Evolutionary conservation across 2,329 filamentous ascomycete species (phyloP), one percentile per base, ranked within the genome.

Genomic region (Aspergillus ruber): DNA sequence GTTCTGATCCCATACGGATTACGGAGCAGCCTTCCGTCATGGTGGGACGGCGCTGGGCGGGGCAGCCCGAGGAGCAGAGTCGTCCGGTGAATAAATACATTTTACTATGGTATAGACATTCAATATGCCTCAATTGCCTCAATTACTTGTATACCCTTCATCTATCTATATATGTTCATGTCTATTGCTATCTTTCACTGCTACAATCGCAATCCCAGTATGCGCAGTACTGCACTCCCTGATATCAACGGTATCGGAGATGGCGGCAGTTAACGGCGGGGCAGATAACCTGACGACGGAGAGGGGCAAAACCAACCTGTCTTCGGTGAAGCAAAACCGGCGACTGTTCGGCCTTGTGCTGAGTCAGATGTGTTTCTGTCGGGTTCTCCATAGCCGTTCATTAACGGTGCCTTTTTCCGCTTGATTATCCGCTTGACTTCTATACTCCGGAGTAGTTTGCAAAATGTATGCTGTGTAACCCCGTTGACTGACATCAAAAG

Each of bases 1-100:
- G 20, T 17, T 21, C 36, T 29, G 32, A 35, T 39, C 32, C 29
- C 20, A 13, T 33, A 49, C 50, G 57, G 61, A 57, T 65, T 59
- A 65, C 63, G 62, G 63, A 65, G 61, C 60, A 60, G 61, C 58
- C 56, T 63, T 65, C 64, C 63, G 64, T 66, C 64, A 66, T 60
- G 51, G 58, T 59, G 58, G 62, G 58, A 58, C 52, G 40, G 25
- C 42, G 25, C 10, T 25, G 27, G 53, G 57, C 55, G 57, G 56
- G 57, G 56, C 56, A 52, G 50, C 32, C 27, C 41, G 53, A 62
- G 63, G 64, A 67, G 64, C 58, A 66, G 60, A 65, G 62, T 66
- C 58, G 58, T 66, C 64, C 64, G 64, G 61, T 55, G 45, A 42
- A 21, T 8, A 12, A 17, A 42, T 39, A 12, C 36, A 29, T 29